Conservation (phyloP, 805 yeast genomes). For the Candida namnaoensis region DNA sequence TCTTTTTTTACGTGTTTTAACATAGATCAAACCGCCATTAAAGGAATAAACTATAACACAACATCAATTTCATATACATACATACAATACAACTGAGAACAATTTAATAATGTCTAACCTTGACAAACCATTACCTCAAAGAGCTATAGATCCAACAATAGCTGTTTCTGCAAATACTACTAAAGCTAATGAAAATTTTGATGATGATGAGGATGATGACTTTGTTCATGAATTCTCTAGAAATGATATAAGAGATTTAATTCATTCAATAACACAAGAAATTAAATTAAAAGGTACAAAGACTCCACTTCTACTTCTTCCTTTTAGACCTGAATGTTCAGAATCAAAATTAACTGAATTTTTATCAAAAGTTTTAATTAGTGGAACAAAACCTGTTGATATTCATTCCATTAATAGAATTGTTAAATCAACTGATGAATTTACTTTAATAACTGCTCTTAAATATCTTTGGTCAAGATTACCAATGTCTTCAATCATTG, state of each 20-base stretch:
- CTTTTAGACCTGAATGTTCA: slow-evolving; percentile 64
- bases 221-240: slow-evolving; percentile 44
- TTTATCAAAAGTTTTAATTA: slow-evolving; percentile 48
- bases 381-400: slow-evolving; percentile 39
- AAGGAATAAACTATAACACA: too few species aligned
- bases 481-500: slow-evolving; percentile 71
- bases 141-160: too few species aligned
- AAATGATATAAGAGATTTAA: slow-evolving; percentile 54
- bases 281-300: slow-evolving; percentile 62
- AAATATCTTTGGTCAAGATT: slow-evolving; percentile 85
- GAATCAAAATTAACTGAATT: slow-evolving; percentile 52
- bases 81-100: too few species aligned
- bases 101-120: too few species aligned
- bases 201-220: slow-evolving; percentile 5
- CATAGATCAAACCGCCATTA: too few species aligned
- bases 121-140: too few species aligned
- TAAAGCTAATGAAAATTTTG: background rate
- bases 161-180: too few species aligned
- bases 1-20: too few species aligned
- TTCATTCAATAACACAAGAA: slow-evolving; percentile 66
- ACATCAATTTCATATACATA: too few species aligned
- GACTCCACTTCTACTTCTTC: slow-evolving; percentile 67
- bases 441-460: slow-evolving; percentile 62
- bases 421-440: slow-evolving; percentile 50
- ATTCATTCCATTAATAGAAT: slow-evolving; percentile 33